These are phyloP conservation scores for Skeletonema grethae DNA, from an alignment of 108 stramenopile species.

Conservation along the genomic window DNA sequence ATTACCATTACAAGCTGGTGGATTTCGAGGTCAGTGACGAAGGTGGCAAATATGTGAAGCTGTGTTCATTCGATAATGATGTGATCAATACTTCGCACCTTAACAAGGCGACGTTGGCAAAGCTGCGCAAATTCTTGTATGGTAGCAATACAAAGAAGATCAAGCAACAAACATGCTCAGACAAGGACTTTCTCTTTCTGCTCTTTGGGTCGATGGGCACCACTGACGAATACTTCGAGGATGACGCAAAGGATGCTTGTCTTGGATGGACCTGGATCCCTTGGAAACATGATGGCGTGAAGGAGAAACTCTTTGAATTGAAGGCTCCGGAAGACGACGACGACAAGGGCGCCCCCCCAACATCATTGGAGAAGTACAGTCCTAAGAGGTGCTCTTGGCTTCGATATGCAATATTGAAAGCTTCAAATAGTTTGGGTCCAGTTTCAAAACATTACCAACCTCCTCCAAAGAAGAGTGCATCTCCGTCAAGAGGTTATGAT, in stretches of 20 bases:
- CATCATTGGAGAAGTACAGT: conserved; percentile 10
- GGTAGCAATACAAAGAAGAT: conserved; percentile 11
- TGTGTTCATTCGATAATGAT: conserved; percentile 17
- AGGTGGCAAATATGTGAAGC: conserved; percentile 5
- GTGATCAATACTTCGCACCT: conserved; percentile 22
- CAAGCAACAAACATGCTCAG: conserved; percentile 15
- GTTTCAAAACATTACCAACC: conserved; percentile 16
- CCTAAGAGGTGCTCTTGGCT: conserved; percentile 20
- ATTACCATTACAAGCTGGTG: conserved; percentile 9
- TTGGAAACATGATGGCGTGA: conserved; percentile 9
- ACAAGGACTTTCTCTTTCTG: conserved; percentile 14
- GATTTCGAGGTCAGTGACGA: conserved; percentile 18
- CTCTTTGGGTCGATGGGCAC: conserved; percentile 30
- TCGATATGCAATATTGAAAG: conserved; percentile 12
- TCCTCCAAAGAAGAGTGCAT: not conserved
- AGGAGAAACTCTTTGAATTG: conserved; percentile 10
- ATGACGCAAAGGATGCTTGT: not conserved
- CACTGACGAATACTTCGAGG: conserved; percentile 5
- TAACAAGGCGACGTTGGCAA: conserved; percentile 13
- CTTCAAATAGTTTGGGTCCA: conserved; percentile 8
- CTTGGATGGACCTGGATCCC: not conserved
- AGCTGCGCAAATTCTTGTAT: conserved; percentile 23
- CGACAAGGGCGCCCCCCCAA: not conserved
- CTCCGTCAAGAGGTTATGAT: not conserved
- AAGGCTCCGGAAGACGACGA: conserved; percentile 10